phyloP scores from a whole-genome alignment of 169 alveolate genomes.

The Cryptosporidium canis region DNA sequence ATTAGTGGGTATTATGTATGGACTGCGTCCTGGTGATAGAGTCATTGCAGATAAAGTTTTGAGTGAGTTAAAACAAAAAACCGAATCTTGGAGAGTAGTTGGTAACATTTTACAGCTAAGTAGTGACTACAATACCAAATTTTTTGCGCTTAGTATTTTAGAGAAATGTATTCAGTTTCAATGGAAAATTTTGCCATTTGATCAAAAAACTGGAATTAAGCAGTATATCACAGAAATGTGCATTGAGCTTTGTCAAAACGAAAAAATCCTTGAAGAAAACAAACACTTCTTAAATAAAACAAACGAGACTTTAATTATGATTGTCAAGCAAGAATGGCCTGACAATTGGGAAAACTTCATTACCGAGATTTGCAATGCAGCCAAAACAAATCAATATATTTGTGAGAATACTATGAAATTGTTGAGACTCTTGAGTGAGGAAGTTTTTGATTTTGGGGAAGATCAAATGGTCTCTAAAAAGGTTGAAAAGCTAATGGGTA shows the following conservation, averaged over 20 bases:
- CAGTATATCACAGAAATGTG: constrained; percentile 85
- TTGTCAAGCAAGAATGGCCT: constrained; percentile 98
- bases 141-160: constrained; percentile 87
- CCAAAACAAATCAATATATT: constrained; percentile 92
- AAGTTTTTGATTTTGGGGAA: constrained; percentile 92
- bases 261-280: constrained; percentile 81
- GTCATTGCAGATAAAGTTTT: constrained; percentile 87
- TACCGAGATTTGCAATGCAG: constrained; percentile 96
- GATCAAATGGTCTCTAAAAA: constrained; percentile 88
- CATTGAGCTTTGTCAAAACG: constrained; percentile 78
- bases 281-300: constrained; percentile 87
- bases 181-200: constrained; percentile 88
- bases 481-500: constrained; percentile 83
- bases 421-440: constrained; percentile 95
- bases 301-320: constrained; percentile 86
- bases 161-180: constrained; percentile 87
- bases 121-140: constrained; percentile 84
- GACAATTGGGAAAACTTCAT: constrained; percentile 98
- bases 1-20: constrained; percentile 89
- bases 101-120: constrained; percentile 87
- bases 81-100: constrained; percentile 91
- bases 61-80: constrained; percentile 86
- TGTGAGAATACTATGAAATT: constrained; percentile 98
- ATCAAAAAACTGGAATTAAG: constrained; percentile 86
- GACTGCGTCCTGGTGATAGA: constrained; percentile 80